These are phyloP conservation scores for Gremmenia infestans DNA, from an alignment of 2,329 filamentous ascomycete species.

Conservation along the genomic window DNA sequence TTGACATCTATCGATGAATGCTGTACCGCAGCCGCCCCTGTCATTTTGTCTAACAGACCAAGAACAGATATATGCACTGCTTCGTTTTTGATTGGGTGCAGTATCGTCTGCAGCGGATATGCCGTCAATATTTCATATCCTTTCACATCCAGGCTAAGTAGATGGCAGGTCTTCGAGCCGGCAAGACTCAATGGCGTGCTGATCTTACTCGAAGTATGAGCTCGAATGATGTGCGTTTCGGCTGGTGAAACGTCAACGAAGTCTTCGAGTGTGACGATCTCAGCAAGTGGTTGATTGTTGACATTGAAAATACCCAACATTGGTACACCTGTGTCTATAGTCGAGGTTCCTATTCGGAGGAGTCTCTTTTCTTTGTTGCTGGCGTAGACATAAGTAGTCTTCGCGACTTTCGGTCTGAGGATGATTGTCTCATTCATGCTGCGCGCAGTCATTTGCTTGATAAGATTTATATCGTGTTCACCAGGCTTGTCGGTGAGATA, in stretches of 20 bases:
- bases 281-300: background rate
- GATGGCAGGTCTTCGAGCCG: background rate
- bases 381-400: slow-evolving; percentile 9
- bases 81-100: background rate
- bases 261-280: slow-evolving; percentile 3
- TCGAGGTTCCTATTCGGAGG: slow-evolving; percentile 5
- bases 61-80: slow-evolving; percentile 4
- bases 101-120: slow-evolving; percentile 1
- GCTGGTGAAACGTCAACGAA: background rate
- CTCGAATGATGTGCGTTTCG: slow-evolving; percentile 1
- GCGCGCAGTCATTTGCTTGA: slow-evolving; percentile 9
- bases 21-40: slow-evolving; percentile 6
- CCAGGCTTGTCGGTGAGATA: slow-evolving; percentile 13
- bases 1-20: background rate
- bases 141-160: background rate
- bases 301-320: slow-evolving; percentile 10
- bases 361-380: slow-evolving; percentile 4
- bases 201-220: slow-evolving; percentile 2
- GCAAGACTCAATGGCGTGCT: background rate
- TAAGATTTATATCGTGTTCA: slow-evolving; percentile 2
- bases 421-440: slow-evolving; percentile 2
- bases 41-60: slow-evolving; percentile 8
- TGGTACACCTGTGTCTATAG: background rate
- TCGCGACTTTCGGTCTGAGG: slow-evolving; percentile 3
- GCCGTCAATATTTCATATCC: slow-evolving; percentile 11